Percentiles rank a stretch among this genome's conserved stretches.
These are phyloP conservation scores for Trypethelium eluteriae DNA, from an alignment of 495 filamentous ascomycete genomes.

Conservation along the genomic window DNA sequence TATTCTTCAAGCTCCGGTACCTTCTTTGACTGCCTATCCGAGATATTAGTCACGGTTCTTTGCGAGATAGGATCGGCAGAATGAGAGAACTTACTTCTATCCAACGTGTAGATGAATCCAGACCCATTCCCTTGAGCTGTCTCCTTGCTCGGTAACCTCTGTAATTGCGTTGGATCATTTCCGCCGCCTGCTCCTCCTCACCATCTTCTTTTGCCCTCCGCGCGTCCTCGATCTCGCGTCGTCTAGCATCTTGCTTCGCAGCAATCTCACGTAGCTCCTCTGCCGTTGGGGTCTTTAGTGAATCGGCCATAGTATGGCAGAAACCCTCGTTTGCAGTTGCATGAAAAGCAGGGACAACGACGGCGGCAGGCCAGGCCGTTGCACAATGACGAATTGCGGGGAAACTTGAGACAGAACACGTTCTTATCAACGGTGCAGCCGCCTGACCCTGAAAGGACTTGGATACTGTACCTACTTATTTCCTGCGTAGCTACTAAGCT, in stretches of 20 bases:
- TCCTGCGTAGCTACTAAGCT: too few species aligned
- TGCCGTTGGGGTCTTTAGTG: slow-evolving; percentile 10
- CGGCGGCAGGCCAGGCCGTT: background rate
- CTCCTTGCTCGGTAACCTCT: slow-evolving; percentile 62
- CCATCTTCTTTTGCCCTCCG: slow-evolving; percentile 12
- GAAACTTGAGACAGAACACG: background rate
- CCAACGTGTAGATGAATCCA: slow-evolving; percentile 65
- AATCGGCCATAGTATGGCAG: background rate
- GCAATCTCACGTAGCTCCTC: slow-evolving; percentile 26
- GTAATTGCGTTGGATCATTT: slow-evolving; percentile 58
- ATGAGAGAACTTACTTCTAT: slow-evolving; percentile 43
- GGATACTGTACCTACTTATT: too few species aligned
- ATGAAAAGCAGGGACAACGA: slow-evolving; percentile 1
- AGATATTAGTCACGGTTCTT: background rate
- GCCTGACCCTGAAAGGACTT: too few species aligned
- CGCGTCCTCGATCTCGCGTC: slow-evolving; percentile 13
- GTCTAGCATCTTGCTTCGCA: slow-evolving; percentile 24
- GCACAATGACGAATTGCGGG: background rate
- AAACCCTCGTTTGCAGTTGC: background rate
- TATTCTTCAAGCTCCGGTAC: slow-evolving; percentile 14
- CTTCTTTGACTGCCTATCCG: slow-evolving; percentile 35
- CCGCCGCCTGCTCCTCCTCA: slow-evolving; percentile 38
- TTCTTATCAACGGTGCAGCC: background rate
- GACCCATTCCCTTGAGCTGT: slow-evolving; percentile 53
- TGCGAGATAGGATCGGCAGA: slow-evolving; percentile 9